Evolutionary conservation across 495 filamentous ascomycete species (phyloP), one percentile per base, ranked within the genome.

Genomic region (Penicillium silybi): DNA sequence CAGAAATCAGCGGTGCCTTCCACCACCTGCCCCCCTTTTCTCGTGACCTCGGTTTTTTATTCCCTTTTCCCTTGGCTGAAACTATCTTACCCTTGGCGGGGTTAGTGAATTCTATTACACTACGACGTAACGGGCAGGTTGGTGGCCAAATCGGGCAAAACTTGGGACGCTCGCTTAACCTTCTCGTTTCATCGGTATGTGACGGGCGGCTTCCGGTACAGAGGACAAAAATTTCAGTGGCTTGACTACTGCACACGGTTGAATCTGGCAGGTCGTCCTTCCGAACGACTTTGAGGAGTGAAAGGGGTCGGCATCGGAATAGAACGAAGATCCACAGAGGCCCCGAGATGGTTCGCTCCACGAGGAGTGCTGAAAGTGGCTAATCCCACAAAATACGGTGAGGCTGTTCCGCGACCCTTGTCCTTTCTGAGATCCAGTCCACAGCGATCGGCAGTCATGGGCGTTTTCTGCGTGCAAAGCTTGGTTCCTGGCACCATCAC

Each of bases 301-400:
- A 29, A 29, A 29, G 27, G 27, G 27, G 27, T 8, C 27, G 10
- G 27, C 11, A 32, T 32, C 29, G 29, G 29, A 4, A 29, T 29
- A n/a, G n/a, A n/a, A n/a, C 22, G 22, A 23, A 22, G 22, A 19
- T 57, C 46, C 22, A 43, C 27, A 50, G 39, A 26, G 41, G 41
- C 25, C 50, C 57, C 43, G 45, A 53, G 46, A 56, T 42, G 57
- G 57, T 58, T 58, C 56, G 53, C 46, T 52, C 47, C 52, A 51
- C 46, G 51, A 59, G 48, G 11, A 41, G 18, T 0, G 15, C 37
- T 18, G 37, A 41, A 19, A 41, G 53, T 41, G 44, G 48, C 53
- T 19, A 29, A 37, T 53, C 41, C 50, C 48, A 41, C 55, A 60
- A 63, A 57, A 29, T 65, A 65, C 62, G 62, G 62, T 65, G 62